These are phyloP conservation scores for Flaveria floridana DNA, from an alignment of 140 eudicot species.

Conservation along the genomic window DNA sequence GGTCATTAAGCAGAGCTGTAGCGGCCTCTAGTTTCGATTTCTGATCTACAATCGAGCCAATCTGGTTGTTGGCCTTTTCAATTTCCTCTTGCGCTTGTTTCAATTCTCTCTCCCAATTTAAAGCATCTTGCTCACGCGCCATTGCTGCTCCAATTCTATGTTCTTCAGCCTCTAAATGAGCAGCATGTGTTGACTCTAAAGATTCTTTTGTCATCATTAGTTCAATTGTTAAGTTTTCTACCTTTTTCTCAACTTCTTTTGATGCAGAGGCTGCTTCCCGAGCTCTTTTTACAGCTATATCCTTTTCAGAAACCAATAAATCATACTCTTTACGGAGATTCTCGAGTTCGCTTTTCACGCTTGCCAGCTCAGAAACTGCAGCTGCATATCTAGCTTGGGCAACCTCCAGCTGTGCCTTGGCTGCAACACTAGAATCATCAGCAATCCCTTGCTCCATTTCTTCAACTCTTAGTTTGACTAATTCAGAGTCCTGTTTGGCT, in stretches of 20 bases:
- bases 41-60: constrained; percentile 45
- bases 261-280: constrained; percentile 57
- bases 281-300: constrained; percentile 56
- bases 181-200: constrained; percentile 80
- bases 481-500: constrained; percentile 90
- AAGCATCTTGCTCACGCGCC: constrained; percentile 70
- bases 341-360: constrained; percentile 58
- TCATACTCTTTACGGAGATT: constrained; percentile 52
- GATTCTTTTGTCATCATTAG: constrained; percentile 66
- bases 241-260: constrained; percentile 72
- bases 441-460: constrained; percentile 92
- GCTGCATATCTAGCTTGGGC: constrained; percentile 70
- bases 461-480: constrained; percentile 72
- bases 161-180: constrained; percentile 86
- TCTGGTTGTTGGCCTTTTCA: constrained; percentile 46
- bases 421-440: constrained; percentile 79
- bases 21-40: constrained; percentile 63
- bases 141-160: constrained; percentile 72
- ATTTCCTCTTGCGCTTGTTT: constrained; percentile 73
- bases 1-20: constrained; percentile 49
- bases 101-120: constrained; percentile 70
- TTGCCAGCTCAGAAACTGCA: constrained; percentile 57
- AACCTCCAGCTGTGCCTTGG: constrained; percentile 83
- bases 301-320: constrained; percentile 51
- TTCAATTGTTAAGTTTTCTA: constrained; percentile 77